Conservation (phyloP, 75 land plant genomes). For the Pinus taeda region DNA sequence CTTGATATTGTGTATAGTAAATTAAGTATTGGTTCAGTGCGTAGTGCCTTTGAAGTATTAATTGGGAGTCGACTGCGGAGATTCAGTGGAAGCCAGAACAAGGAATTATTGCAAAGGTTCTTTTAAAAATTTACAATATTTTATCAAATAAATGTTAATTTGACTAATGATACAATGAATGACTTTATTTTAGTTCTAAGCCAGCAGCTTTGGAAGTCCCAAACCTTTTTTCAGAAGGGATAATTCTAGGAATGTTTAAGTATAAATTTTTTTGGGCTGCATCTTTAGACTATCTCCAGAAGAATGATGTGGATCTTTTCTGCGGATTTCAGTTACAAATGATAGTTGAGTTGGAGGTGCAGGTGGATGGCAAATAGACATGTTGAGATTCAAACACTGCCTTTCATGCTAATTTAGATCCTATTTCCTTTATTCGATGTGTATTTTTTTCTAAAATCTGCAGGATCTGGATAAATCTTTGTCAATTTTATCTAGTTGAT, state of each 20-base stretch:
- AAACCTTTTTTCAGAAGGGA: not conserved
- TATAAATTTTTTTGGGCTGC: not conserved
- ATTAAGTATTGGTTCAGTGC: slow-evolving; percentile 84
- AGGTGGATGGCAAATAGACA: not conserved
- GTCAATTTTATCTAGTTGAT: not conserved
- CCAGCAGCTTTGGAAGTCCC: not conserved
- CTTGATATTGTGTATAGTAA: slow-evolving; percentile 83
- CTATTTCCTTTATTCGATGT: too few species aligned
- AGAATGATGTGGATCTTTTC: not conserved
- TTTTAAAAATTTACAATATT: not conserved
- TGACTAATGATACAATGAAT: not conserved
- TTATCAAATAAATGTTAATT: not conserved
- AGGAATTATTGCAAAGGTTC: slow-evolving; percentile 83
- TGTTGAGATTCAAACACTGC: not conserved
- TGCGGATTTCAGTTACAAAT: not conserved
- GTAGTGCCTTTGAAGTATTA: slow-evolving; percentile 92
- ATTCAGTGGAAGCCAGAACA: slow-evolving; percentile 68
- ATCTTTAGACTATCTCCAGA: not conserved
- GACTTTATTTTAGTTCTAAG: not conserved
- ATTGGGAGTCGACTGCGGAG: slow-evolving; percentile 82
- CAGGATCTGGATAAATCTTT: not conserved
- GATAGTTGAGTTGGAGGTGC: not conserved
- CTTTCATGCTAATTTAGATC: not conserved
- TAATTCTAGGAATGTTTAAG: not conserved
- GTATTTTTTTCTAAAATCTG: too few species aligned